These are phyloP conservation scores for Penicillium sp. DNA, from an alignment of 2,329 filamentous ascomycete genomes.

Conservation along the genomic window DNA sequence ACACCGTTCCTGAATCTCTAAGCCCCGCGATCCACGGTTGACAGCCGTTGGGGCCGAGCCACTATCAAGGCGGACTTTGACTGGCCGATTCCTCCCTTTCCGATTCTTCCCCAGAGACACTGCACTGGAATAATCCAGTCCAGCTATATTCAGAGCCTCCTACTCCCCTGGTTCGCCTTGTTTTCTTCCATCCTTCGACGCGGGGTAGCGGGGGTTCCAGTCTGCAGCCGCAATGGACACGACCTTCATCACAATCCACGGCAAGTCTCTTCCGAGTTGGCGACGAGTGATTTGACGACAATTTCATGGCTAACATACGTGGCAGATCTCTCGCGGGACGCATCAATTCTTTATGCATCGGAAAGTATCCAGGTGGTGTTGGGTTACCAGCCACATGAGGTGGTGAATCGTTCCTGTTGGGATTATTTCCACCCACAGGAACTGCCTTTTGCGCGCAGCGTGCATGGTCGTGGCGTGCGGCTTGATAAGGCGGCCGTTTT, in stretches of 20 bases:
- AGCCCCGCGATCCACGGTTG: conserved; percentile 20
- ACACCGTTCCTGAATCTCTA: neutral
- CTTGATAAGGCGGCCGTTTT: conserved; percentile 85
- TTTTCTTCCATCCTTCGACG: neutral
- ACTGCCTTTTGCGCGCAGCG: conserved; percentile 71
- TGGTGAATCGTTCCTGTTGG: conserved; percentile 77
- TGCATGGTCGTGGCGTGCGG: conserved; percentile 73
- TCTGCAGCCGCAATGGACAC: conserved; percentile 66
- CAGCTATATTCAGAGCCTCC: neutral
- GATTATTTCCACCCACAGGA: conserved; percentile 87
- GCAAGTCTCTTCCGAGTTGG: conserved; percentile 54
- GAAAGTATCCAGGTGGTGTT: conserved; percentile 83
- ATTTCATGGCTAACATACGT: conserved; percentile 4
- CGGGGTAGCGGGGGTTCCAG: conserved; percentile 18
- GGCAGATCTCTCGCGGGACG: conserved; percentile 73
- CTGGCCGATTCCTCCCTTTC: neutral
- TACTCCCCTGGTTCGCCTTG: neutral
- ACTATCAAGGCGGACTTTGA: conserved; percentile 11
- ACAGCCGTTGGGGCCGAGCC: conserved; percentile 19
- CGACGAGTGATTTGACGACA: conserved; percentile 1
- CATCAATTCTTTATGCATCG: conserved; percentile 80
- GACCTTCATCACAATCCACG: conserved; percentile 90
- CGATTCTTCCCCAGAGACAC: neutral
- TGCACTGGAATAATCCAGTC: neutral
- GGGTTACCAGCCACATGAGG: conserved; percentile 75